phyloP scores from a whole-genome alignment of 345 rosid genomes.

The Syzygium grande region DNA sequence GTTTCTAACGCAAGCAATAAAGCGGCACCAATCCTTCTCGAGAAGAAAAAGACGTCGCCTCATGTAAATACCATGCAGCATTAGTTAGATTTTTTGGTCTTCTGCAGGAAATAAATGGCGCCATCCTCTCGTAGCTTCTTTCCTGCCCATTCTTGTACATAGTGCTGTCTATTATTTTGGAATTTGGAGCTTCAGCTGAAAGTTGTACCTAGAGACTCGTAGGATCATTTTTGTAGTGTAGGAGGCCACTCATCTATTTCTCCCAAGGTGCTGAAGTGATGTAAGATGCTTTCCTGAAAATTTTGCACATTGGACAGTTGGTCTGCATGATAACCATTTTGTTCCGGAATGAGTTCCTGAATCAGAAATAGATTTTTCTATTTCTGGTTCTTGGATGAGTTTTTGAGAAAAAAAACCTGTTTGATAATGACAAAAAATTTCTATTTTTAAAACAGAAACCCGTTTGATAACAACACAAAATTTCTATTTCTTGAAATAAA shows the following conservation, averaged over 20 bases:
- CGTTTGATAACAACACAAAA: too few relatives aligned
- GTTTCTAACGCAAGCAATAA: conserved; percentile 10
- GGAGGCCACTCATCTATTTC: neutral
- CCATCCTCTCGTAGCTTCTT: neutral
- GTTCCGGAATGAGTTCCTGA: too few relatives aligned
- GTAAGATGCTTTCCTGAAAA: neutral
- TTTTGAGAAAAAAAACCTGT: too few relatives aligned
- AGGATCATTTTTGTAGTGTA: neutral
- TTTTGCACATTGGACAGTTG: neutral
- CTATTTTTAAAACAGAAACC: too few relatives aligned
- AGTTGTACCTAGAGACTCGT: neutral
- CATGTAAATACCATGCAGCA: neutral
- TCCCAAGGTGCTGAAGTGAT: neutral
- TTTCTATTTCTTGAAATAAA: too few relatives aligned
- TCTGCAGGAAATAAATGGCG: neutral
- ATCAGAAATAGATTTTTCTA: too few relatives aligned
- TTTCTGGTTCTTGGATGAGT: too few relatives aligned
- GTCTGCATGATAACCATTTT: too few relatives aligned
- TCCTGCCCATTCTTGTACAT: neutral
- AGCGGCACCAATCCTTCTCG: neutral
- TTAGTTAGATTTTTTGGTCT: neutral
- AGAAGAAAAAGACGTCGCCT: neutral
- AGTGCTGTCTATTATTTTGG: neutral
- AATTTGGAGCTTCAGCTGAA: neutral
- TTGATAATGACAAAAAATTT: too few relatives aligned